Evolutionary conservation across 2,329 filamentous ascomycete species (phyloP).

Genomic region (Chlorencoelia australis): DNA sequence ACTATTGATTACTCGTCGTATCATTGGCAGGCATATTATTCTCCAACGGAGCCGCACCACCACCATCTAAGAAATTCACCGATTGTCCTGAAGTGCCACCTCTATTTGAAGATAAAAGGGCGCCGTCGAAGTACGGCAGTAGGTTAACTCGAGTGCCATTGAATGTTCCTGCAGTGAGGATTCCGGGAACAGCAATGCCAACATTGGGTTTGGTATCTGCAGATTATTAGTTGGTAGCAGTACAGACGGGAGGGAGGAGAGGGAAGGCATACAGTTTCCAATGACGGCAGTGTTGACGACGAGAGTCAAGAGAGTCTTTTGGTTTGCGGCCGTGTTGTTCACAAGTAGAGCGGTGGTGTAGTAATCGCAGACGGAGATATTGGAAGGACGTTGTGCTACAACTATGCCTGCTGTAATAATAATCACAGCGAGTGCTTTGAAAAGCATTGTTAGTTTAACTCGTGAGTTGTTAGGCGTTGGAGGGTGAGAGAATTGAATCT

Average conservation of each 20-base stretch:
- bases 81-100: slow-evolving; percentile 35
- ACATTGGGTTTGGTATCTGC: slow-evolving; percentile 44
- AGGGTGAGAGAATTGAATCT: too few relatives aligned
- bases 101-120: slow-evolving; percentile 42
- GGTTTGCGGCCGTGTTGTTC: slow-evolving; percentile 49
- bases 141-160: slow-evolving; percentile 44
- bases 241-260: not conserved
- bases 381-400: slow-evolving; percentile 35
- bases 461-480: too few relatives aligned
- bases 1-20: slow-evolving; percentile 45
- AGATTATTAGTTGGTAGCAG: slow-evolving; percentile 2
- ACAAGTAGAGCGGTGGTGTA: slow-evolving; percentile 50
- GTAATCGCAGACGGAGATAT: slow-evolving; percentile 50
- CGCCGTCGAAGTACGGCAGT: slow-evolving; percentile 49
- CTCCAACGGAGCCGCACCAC: slow-evolving; percentile 43
- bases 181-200: slow-evolving; percentile 44
- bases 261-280: slow-evolving; percentile 41
- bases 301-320: slow-evolving; percentile 43
- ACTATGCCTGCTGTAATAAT: slow-evolving; percentile 6
- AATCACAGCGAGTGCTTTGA: slow-evolving; percentile 14
- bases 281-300: slow-evolving; percentile 55
- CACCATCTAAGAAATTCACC: slow-evolving; percentile 52
- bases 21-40: slow-evolving; percentile 44
- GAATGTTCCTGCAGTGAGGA: slow-evolving; percentile 40
- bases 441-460: slow-evolving; percentile 22